phyloP scores from a whole-genome alignment of 1,284 basidiomycete species.

The Irpex sp. region DNA sequence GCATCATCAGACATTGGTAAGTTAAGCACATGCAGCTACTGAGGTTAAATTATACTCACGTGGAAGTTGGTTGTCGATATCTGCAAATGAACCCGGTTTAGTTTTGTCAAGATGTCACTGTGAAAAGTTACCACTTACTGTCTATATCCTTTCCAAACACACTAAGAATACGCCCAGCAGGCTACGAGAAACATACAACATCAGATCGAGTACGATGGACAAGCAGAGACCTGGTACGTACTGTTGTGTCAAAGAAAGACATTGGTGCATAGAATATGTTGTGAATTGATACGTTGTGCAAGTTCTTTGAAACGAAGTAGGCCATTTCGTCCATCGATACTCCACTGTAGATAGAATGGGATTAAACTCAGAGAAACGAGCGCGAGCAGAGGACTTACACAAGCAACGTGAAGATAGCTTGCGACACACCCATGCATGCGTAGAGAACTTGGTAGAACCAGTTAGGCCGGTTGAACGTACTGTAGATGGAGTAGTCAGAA shows the following conservation, averaged over 20 bases:
- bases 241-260: constrained; percentile 69
- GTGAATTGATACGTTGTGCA: constrained; percentile 51
- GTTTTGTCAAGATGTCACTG: not conserved
- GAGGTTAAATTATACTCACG: constrained; percentile 29
- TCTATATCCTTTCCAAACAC: constrained; percentile 67
- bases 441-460: constrained; percentile 75
- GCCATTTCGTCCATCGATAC: constrained; percentile 53
- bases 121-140: constrained; percentile 30
- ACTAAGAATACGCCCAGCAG: constrained; percentile 60
- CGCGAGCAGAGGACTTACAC: constrained; percentile 35
- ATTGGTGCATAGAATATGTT: constrained; percentile 68
- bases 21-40: not conserved
- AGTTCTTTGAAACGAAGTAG: constrained; percentile 53
- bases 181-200: constrained; percentile 28
- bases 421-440: constrained; percentile 56
- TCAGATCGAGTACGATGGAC: not conserved
- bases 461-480: constrained; percentile 44
- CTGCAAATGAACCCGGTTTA: constrained; percentile 25
- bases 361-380: not conserved
- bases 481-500: constrained; percentile 20
- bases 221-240: constrained; percentile 23
- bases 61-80: constrained; percentile 59
- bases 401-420: constrained; percentile 63
- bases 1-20: not conserved
- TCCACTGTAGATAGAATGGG: constrained; percentile 37